Evolutionary conservation across 495 filamentous ascomycete genomes (phyloP).

Genomic region (Aspergillus avenaceus): DNA sequence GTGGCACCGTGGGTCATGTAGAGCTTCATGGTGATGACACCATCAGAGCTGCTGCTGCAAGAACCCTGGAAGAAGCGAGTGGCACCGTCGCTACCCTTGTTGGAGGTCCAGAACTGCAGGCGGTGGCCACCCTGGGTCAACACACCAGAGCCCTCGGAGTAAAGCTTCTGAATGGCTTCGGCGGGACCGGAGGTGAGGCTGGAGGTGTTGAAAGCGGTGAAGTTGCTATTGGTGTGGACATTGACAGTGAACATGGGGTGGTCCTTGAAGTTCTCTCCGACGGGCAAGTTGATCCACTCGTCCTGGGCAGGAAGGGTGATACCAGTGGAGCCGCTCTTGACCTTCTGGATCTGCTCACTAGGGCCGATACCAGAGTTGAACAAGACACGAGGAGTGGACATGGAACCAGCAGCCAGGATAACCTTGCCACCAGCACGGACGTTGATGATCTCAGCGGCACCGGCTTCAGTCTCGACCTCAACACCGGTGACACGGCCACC

Average conservation of each 20-base stretch:
- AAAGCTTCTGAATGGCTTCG: slow-evolving; percentile 30
- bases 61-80: slow-evolving; percentile 22
- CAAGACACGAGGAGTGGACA: slow-evolving; percentile 66
- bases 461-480: slow-evolving; percentile 56
- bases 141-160: slow-evolving; percentile 53
- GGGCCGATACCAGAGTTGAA: slow-evolving; percentile 60
- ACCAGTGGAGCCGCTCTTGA: slow-evolving; percentile 35
- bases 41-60: slow-evolving; percentile 14
- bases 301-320: slow-evolving; percentile 48
- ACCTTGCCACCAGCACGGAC: slow-evolving; percentile 57
- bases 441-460: slow-evolving; percentile 55
- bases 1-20: slow-evolving; percentile 39
- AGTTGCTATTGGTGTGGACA: slow-evolving; percentile 54
- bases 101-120: slow-evolving; percentile 34
- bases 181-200: slow-evolving; percentile 46
- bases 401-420: slow-evolving; percentile 61
- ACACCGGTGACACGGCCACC: slow-evolving; percentile 59
- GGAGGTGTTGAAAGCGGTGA: slow-evolving; percentile 62
- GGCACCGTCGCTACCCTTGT: slow-evolving; percentile 11
- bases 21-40: slow-evolving; percentile 26
- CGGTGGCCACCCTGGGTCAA: slow-evolving; percentile 60
- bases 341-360: slow-evolving; percentile 50
- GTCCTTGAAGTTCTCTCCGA: slow-evolving; percentile 68
- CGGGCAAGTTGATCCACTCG: slow-evolving; percentile 64
- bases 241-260: slow-evolving; percentile 63